A percentile compares a stretch with the other conserved stretches of the same genome.
Evolutionary conservation across 2,329 filamentous ascomycete genomes (phyloP).

Genomic region (Fusarium sp.): DNA sequence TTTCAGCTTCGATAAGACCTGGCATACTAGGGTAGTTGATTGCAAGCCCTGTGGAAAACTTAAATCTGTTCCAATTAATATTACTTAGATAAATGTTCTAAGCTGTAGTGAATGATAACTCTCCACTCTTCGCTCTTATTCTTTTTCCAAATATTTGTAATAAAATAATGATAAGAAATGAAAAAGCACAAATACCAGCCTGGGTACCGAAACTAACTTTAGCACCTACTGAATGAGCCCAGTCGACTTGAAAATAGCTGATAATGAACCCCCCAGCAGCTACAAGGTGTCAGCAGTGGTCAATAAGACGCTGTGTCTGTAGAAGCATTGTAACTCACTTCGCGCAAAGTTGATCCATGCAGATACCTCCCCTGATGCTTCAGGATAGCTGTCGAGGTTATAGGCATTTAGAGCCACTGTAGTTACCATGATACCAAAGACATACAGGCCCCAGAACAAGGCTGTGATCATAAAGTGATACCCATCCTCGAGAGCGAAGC

Average conservation of each 20-base stretch:
- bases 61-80: too few relatives aligned
- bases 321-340: too few relatives aligned
- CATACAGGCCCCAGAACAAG: background rate
- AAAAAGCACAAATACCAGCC: background rate
- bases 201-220: background rate
- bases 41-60: too few relatives aligned
- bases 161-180: fast-evolving
- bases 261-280: background rate
- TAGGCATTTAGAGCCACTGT: background rate
- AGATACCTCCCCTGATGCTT: background rate
- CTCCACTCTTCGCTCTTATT: fast-evolving
- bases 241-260: background rate
- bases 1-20: too few relatives aligned
- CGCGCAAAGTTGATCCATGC: background rate
- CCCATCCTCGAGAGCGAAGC: background rate
- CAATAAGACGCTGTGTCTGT: too few relatives aligned
- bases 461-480: background rate
- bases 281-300: background rate
- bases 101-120: fast-evolving
- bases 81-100: background rate
- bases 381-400: background rate
- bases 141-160: background rate
- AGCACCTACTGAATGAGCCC: background rate
- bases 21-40: too few relatives aligned
- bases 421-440: background rate